Evolutionary conservation across 495 filamentous ascomycete genomes (phyloP).

Genomic region (Stereocaulon alpinum): DNA sequence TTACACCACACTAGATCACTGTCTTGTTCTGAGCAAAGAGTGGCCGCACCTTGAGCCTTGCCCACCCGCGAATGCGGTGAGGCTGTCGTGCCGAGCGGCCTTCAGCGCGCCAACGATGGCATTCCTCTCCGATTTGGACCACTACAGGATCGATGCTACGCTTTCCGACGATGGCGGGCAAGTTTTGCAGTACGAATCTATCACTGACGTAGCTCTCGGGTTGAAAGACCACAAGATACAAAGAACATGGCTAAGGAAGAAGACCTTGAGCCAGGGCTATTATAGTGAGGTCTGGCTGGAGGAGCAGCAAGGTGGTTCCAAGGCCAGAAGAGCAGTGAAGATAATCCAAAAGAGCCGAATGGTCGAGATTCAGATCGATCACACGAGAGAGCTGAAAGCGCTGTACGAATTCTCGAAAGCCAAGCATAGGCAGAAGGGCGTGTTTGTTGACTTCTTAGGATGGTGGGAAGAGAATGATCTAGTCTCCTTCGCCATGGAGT

Average conservation of each 20-base stretch:
- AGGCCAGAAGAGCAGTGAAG: background rate
- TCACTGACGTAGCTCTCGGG: background rate
- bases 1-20: no score
- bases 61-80: no score
- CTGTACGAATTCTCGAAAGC: conserved; percentile 1
- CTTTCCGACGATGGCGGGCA: background rate
- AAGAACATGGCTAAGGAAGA: background rate
- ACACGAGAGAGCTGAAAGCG: conserved; percentile 5
- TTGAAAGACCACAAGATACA: background rate
- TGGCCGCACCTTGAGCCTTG: background rate
- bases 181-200: background rate
- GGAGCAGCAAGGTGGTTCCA: background rate
- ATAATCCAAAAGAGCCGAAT: background rate
- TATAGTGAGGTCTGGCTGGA: conserved; percentile 5
- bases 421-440: background rate
- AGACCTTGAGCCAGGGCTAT: background rate
- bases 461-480: conserved; percentile 6
- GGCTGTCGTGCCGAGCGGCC: background rate
- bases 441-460: conserved; percentile 9
- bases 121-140: background rate
- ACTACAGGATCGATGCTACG: background rate
- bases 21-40: background rate
- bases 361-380: background rate
- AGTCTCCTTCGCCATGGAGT: conserved; percentile 12
- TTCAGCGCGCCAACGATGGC: background rate